Percentiles rank a stretch among this genome's conserved stretches.
phyloP scores from a whole-genome alignment of 2,329 filamentous ascomycete genomes.

The Talaromyces sp. region DNA sequence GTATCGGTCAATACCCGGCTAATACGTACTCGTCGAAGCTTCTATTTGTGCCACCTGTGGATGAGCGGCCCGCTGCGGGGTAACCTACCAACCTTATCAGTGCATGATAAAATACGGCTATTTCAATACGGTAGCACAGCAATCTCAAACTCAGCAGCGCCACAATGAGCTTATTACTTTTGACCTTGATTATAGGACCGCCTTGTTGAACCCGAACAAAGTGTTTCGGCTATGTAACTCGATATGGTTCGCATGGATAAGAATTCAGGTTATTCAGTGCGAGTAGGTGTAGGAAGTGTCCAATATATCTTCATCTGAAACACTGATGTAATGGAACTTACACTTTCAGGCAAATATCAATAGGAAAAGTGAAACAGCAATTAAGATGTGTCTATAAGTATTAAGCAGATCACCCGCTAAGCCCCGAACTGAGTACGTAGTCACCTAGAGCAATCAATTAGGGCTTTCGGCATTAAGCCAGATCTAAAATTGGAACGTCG shows the following conservation, averaged over 20 bases:
- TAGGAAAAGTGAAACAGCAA: neutral
- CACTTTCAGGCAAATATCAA: too few species aligned
- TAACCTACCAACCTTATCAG: constrained; percentile 3
- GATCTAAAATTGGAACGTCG: neutral
- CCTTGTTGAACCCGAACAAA: neutral
- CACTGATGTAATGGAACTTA: neutral
- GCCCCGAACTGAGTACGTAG: neutral
- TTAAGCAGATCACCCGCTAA: neutral
- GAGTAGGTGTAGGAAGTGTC: neutral
- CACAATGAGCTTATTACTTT: neutral
- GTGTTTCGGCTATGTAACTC: neutral
- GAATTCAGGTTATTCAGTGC: neutral
- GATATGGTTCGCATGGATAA: neutral
- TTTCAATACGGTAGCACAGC: neutral
- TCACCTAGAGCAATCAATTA: neutral
- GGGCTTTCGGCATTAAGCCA: neutral
- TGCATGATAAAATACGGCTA: neutral
- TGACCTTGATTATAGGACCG: neutral
- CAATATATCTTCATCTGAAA: neutral
- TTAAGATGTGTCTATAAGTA: neutral
- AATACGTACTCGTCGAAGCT: neutral
- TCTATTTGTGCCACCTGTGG: neutral
- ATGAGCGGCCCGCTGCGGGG: constrained; percentile 7
- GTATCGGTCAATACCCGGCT: neutral
- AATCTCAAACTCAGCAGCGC: neutral